These are phyloP conservation scores for Candida parachauliodes DNA, from an alignment of 805 yeast genomes.

Conservation along the genomic window DNA sequence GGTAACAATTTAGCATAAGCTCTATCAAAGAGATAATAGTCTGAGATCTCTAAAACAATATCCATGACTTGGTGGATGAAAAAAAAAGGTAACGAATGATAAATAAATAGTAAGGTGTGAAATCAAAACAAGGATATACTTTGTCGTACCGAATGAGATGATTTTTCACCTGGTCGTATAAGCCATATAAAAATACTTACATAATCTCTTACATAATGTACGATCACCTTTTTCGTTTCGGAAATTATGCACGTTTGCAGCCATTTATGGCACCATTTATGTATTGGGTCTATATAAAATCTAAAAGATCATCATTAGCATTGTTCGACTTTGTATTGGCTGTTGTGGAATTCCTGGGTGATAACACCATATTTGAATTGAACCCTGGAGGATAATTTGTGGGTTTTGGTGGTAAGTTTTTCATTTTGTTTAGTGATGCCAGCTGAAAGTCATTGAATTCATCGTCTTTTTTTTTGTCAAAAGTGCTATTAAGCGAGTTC, in stretches of 20 bases:
- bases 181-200: neutral
- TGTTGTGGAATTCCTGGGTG: no score
- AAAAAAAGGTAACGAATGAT: neutral
- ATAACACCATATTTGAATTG: constrained; percentile 21
- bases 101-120: neutral
- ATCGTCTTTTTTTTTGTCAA: constrained; percentile 10
- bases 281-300: constrained; percentile 11
- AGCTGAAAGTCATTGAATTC: constrained; percentile 28
- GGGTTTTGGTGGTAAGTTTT: constrained; percentile 3
- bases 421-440: constrained; percentile 1
- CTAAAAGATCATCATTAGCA: constrained; percentile 12
- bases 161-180: constrained; percentile 4
- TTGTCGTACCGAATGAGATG: constrained; percentile 5
- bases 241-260: constrained; percentile 4
- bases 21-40: constrained; percentile 70
- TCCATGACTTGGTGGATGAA: constrained; percentile 66
- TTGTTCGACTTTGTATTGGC: neutral
- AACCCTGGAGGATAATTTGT: constrained; percentile 33
- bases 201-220: constrained; percentile 1
- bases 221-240: no score
- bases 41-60: constrained; percentile 78
- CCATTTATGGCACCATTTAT: no score
- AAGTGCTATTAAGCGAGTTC: constrained; percentile 23
- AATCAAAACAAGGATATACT: neutral
- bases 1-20: constrained; percentile 62